Evolutionary conservation across 2,329 filamentous ascomycete species (phyloP).

Genomic region (Paracoccidioides lutzii): DNA sequence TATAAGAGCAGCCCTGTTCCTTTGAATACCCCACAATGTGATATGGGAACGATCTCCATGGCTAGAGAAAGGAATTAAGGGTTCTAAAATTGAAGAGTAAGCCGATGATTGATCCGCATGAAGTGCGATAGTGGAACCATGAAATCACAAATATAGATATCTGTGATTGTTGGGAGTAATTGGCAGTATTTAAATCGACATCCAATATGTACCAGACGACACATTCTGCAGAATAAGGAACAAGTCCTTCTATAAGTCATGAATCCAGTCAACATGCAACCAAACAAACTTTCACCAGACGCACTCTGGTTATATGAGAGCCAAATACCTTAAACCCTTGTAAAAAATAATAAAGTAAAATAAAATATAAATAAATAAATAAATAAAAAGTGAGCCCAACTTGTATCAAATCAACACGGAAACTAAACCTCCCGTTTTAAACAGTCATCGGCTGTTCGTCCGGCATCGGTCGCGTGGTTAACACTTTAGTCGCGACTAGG

Average conservation of each 20-base stretch:
- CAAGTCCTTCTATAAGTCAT: background rate
- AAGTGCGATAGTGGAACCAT: no score
- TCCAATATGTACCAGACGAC: no score
- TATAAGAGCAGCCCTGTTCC: no score
- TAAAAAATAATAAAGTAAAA: background rate
- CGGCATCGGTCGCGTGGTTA: constrained; percentile 33
- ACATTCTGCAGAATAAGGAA: no score
- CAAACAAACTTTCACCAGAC: background rate
- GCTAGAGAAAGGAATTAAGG: no score
- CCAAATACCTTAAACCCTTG: background rate
- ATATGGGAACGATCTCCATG: no score
- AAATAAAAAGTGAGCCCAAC: background rate
- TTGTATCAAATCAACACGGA: background rate
- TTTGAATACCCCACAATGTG: no score
- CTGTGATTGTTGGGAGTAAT: no score
- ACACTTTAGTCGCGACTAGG: constrained; percentile 14
- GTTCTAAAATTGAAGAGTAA: no score
- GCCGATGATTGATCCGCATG: no score
- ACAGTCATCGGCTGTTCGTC: constrained; percentile 37
- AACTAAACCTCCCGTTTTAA: background rate
- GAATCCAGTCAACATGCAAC: background rate
- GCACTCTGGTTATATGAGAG: constrained; percentile 1
- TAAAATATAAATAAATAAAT: background rate
- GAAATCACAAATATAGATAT: no score
- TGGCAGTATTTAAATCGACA: no score